Evolutionary conservation across 495 filamentous ascomycete species (phyloP), one percentile per base, ranked within the genome.

Genomic region (Penicillium fimorum): DNA sequence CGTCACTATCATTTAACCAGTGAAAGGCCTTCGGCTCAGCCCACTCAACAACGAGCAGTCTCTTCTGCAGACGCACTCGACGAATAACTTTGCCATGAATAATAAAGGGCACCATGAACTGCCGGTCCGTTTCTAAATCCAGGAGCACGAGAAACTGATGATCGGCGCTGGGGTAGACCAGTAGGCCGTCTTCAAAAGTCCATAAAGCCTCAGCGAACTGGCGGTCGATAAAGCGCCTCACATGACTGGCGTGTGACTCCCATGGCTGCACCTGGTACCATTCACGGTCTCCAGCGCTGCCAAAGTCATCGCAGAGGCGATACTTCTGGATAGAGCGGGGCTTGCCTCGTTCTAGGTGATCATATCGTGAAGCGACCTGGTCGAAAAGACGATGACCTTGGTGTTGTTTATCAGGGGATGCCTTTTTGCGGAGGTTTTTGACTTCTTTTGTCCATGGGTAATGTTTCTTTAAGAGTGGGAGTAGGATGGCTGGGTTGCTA

Each of bases 31-130:
- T 70, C 1, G 66, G 67, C 61, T 88, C 83, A 48, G 83, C 84
- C 86, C 86, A 89, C 60, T 89, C 86, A 24, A 88, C 64, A 11
- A 88, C 63, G 3, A 89, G 68, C 17, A 87, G 69, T 3, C 75
- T 73, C 32, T 79, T 72, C 30, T 81, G 76, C 25, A 89, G 66
- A 1, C 86, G 76, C 5, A 86, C 62, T 41, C 85, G 79, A 9
- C 86, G 77, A 6, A 88, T 69, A 22, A 82, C 77, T 56, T 78
- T 87, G 5, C 73, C 76, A 12, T 66, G 61, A 5, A 76, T 68
- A 41, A 81, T 73, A 48, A 88, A 86, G 1, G 84, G 82, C 5
- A 88, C 77, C 25, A 71, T 64, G 13, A 75, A 66, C 20, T 72
- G 65, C 8, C 65, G 58, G 17, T 78, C 69, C 17, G 71, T 78